These are phyloP conservation scores for Emmonsia crescens DNA, from an alignment of 2,329 filamentous ascomycete species.

Conservation along the genomic window DNA sequence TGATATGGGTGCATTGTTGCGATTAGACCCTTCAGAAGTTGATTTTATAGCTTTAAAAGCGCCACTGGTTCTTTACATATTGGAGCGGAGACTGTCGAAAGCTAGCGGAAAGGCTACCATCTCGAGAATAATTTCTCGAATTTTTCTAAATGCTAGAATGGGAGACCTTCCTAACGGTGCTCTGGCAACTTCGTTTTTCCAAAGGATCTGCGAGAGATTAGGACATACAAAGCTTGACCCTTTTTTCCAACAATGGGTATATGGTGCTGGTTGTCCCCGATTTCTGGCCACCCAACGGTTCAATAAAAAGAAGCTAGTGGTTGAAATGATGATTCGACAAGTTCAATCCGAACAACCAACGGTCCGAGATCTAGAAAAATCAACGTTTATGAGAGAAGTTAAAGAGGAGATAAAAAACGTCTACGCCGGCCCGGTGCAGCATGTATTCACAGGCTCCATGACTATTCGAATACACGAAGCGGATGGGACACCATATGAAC, in stretches of 20 bases:
- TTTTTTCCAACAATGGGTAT: constrained; percentile 92
- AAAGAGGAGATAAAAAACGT: constrained; percentile 66
- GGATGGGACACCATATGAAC: constrained; percentile 94
- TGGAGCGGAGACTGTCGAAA: constrained; percentile 85
- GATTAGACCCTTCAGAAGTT: constrained; percentile 71
- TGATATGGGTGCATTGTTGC: constrained; percentile 64
- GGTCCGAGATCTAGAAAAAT: constrained; percentile 52
- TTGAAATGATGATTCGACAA: constrained; percentile 83
- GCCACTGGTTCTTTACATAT: constrained; percentile 79
- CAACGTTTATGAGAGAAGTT: constrained; percentile 71
- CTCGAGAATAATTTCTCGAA: constrained; percentile 70
- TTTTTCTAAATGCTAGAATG: constrained; percentile 77
- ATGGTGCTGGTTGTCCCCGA: constrained; percentile 74
- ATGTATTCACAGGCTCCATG: constrained; percentile 91
- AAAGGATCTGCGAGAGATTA: constrained; percentile 74
- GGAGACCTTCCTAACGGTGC: constrained; percentile 60
- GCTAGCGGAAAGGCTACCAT: constrained; percentile 75
- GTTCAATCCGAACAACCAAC: constrained; percentile 50
- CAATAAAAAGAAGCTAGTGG: constrained; percentile 93
- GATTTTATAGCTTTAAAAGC: constrained; percentile 90
- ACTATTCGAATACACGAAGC: constrained; percentile 97
- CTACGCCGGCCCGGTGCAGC: constrained; percentile 57
- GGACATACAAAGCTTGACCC: constrained; percentile 76
- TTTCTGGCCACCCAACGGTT: constrained; percentile 82
- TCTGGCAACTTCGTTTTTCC: constrained; percentile 68